Base-by-base conservation (phyloP, 2,329 filamentous ascomycete genomes). In the Epichloe elymi region DNA sequence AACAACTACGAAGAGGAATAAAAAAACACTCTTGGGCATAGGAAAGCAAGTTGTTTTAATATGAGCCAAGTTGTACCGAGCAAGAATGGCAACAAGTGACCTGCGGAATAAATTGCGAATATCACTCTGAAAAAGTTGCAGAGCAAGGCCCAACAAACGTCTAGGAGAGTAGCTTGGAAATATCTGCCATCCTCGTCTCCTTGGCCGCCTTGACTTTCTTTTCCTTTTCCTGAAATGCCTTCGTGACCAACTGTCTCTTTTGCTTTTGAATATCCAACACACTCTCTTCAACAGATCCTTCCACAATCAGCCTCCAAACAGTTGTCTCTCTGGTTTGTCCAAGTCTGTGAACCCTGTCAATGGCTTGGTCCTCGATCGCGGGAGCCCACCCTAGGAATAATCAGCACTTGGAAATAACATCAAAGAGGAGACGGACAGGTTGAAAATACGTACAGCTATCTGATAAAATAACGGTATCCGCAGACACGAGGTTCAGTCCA, bases 321-420 rank as follows among this genome's bases (percentile, higher is more conserved):
- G 80, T 89, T 0, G 85, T 89, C 54, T 83, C 77, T 38, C 85
- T 78, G 56, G 76, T 90, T 69, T 95, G 90, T 0, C 89, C 89
- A 0, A 95, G 74, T 0, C 89, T 78, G 63, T 95, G 87, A 6
- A 95, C 88, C 4, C 89, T 83, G 62, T 95, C 89, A 3, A 95
- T 77, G 3, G 90, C 90, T 63, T 95, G 89, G 58, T 95, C 88
- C 65, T 95, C 89, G 51, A 95, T 93, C 1, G 88, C 88, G 0
- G 0, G 89, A 1, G 89, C 88, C 86, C 89, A 95, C 89, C 88
- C 73, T 69, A 40, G 5, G 17, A 45, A 33, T n/a, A 19, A 50
- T 54, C 17, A 54, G 52, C 19, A 30, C 26, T 20, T n/a, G 30
- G 30, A 35, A 33, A 42, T 15, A 47, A 15, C 15, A 19, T 11